Base-by-base conservation (phyloP, 78 protist genomes). In the Trichosphaerium sp. region DNA sequence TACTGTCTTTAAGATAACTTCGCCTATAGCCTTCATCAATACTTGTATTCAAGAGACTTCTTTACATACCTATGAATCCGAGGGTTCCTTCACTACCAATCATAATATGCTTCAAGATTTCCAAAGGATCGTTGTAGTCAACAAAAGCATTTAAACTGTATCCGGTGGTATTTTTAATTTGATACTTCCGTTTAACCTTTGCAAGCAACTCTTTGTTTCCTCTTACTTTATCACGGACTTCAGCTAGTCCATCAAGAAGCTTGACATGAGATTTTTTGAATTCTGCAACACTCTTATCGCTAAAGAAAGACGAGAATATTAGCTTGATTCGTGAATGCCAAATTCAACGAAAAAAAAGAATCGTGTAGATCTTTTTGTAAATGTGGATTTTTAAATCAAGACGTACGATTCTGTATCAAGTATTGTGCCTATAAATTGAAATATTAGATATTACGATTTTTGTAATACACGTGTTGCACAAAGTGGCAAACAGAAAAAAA, bases 51-150 rank as follows among this genome's bases (percentile, higher is more conserved):
- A n/a, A n/a, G n/a, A n/a, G n/a, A n/a, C n/a, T n/a, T n/a, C n/a
- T n/a, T n/a, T n/a, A n/a, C n/a, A n/a, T n/a, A n/a, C 65, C 43
- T 25, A 74, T 59, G 55, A 74, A 74, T 2, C 69, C 80, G 0
- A 74, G 44, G 47, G 80, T 74, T 12, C 80, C 80, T 51, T 74
- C 80, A 28, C 65, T 52, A 21, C 80, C 80, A 23, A 74, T 51
- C 51, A 74, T 37, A 29, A 74, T 2, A 44, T 65, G 41, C 61
- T 64, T 62, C 42, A 74, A 15, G 44, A 74, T 74, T 34, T 74
- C 74, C 25, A 74, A 25, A 18, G 80, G 80, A 25, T 63, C 62
- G 28, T 48, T 4, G 35, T 39, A 42, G 71, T 74, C 80, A 40
- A 52, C 71, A 15, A 74, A 67, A 29, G 80, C 80, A 32, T 74